Percentiles rank a stretch among this genome's conserved stretches.
Conservation (phyloP, 139 green algal genomes). For the Picochlorum sp. region DNA sequence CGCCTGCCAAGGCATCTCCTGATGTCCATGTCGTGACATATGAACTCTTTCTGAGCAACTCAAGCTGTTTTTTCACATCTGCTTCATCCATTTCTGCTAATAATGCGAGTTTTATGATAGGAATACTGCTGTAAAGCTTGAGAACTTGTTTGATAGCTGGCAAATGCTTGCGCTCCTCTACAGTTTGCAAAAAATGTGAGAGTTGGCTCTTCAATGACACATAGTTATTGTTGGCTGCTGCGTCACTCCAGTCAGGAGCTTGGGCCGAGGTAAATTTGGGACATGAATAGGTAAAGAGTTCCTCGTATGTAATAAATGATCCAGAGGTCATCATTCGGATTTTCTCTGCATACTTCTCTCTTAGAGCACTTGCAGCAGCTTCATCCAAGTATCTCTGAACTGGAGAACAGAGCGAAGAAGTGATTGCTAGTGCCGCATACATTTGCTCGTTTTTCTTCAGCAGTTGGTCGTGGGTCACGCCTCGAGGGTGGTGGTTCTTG, state of each 20-base stretch:
- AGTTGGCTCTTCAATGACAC: slow-evolving; percentile 85
- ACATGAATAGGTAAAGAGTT: slow-evolving; percentile 90
- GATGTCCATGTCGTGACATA: slow-evolving; percentile 32
- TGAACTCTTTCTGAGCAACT: slow-evolving; percentile 31
- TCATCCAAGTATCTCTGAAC: slow-evolving; percentile 57
- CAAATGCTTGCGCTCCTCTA: slow-evolving; percentile 59
- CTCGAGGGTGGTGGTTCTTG: slow-evolving; percentile 53
- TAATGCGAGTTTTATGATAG: slow-evolving; percentile 70
- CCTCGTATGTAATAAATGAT: slow-evolving; percentile 61
- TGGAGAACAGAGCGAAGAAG: slow-evolving; percentile 63
- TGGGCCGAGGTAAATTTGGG: slow-evolving; percentile 88
- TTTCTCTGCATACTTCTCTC: slow-evolving; percentile 72
- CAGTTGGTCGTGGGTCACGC: slow-evolving; percentile 65
- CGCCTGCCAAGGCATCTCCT: slow-evolving; percentile 26
- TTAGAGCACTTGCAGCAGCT: slow-evolving; percentile 41
- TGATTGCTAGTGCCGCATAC: slow-evolving; percentile 81
- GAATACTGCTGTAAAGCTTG: slow-evolving; percentile 85
- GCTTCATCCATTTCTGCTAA: slow-evolving; percentile 74
- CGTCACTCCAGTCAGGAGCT: slow-evolving; percentile 54
- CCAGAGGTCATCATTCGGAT: slow-evolving; percentile 47
- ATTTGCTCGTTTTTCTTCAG: slow-evolving; percentile 99
- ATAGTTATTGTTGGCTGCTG: slow-evolving; percentile 67
- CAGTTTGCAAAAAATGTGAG: slow-evolving; percentile 64
- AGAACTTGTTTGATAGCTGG: slow-evolving; percentile 72
- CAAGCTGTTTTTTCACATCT: slow-evolving; percentile 51